Percentiles rank a stretch among this genome's conserved stretches.
These are phyloP conservation scores for Kwoniella bestiolae DNA, from an alignment of 768 basidiomycete species.

Conservation along the genomic window DNA sequence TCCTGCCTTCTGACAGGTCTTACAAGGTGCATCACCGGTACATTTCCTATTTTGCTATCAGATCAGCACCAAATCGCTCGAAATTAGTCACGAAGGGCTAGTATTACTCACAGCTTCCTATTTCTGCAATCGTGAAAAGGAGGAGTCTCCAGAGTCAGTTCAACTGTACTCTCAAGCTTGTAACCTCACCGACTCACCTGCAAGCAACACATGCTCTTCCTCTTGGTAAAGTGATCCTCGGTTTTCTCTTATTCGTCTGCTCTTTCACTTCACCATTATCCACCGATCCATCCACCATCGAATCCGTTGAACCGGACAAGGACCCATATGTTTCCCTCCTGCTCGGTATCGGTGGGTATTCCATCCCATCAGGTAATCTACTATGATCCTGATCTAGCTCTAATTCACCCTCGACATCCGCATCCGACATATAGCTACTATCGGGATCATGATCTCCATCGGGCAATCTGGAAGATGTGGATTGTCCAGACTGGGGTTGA, in stretches of 20 bases:
- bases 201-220: conserved; percentile 48
- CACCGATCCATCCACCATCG: conserved; percentile 13
- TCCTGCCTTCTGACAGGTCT: conserved; percentile 36
- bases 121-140: no score
- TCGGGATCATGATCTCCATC: not conserved
- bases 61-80: no score
- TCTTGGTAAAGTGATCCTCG: conserved; percentile 39
- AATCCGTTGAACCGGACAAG: conserved; percentile 23
- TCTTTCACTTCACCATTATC: conserved; percentile 8
- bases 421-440: not conserved
- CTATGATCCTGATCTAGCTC: not conserved
- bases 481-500: not conserved
- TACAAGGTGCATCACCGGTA: conserved; percentile 44
- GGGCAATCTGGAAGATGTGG: not conserved
- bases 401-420: conserved; percentile 1
- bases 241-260: conserved; percentile 32
- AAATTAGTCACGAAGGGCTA: no score
- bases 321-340: conserved; percentile 10
- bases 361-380: not conserved
- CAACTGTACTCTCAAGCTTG: no score
- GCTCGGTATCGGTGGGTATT: not conserved
- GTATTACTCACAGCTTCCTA: no score
- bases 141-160: no score
- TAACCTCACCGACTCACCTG: conserved; percentile 16
- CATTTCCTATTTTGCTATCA: no score